Evolutionary conservation across 768 basidiomycete genomes (phyloP).

Genomic region (Leccinum disarticulatum): DNA sequence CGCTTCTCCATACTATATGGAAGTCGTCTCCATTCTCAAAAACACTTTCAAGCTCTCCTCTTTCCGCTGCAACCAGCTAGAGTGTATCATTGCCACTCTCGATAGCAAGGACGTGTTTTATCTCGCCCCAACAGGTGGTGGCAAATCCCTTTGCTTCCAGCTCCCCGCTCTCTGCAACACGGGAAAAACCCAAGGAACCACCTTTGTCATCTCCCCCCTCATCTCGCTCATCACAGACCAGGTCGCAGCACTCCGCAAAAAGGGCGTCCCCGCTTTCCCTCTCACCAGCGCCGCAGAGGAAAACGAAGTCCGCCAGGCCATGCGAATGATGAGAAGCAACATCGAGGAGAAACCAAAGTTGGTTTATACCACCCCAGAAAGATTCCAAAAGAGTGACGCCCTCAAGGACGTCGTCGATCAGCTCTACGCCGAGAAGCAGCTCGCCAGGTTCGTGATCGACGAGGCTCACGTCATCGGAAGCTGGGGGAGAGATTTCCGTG

Average conservation of each 20-base stretch:
- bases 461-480: conserved; percentile 94
- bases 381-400: conserved; percentile 61
- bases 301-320: conserved; percentile 39
- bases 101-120: conserved; percentile 87
- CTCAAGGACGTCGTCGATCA: conserved; percentile 54
- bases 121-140: conserved; percentile 95
- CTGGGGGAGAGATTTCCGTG: conserved; percentile 94
- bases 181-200: conserved; percentile 76
- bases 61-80: conserved; percentile 85
- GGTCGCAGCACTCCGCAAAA: conserved; percentile 61
- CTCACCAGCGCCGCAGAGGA: conserved; percentile 58
- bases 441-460: conserved; percentile 93
- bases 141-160: conserved; percentile 87
- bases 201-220: conserved; percentile 88
- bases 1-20: conserved; percentile 30
- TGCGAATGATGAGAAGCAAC: conserved; percentile 43
- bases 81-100: conserved; percentile 80
- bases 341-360: conserved; percentile 53
- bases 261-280: conserved; percentile 66
- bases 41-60: conserved; percentile 55
- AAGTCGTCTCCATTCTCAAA: conserved; percentile 34
- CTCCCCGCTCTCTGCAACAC: conserved; percentile 81
- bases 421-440: conserved; percentile 53
- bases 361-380: conserved; percentile 92
- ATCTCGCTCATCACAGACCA: conserved; percentile 90